phyloP scores from a whole-genome alignment of 768 basidiomycete species.

The Kwoniella mangroviensis region DNA sequence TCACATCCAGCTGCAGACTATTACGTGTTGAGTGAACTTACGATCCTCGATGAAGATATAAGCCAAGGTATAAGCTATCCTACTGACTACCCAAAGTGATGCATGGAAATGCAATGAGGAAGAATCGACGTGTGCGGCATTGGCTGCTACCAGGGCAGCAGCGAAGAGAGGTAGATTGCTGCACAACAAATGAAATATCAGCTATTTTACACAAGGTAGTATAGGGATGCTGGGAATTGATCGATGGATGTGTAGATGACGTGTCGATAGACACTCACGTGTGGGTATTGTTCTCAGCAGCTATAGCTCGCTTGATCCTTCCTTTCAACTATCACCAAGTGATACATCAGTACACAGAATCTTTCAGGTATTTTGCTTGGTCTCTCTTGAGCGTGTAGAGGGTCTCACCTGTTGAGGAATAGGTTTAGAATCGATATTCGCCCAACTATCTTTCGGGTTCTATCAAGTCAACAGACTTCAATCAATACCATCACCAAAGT shows the following conservation, averaged over 20 bases:
- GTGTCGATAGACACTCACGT: too few relatives aligned
- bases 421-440: slow-evolving; percentile 22
- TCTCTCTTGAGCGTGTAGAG: too few relatives aligned
- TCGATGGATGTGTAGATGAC: too few relatives aligned
- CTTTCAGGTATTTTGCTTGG: too few relatives aligned
- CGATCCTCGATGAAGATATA: slow-evolving; percentile 41
- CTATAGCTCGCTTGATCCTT: slow-evolving; percentile 30
- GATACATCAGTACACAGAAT: background rate
- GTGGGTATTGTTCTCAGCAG: slow-evolving; percentile 38
- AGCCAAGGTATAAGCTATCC: slow-evolving; percentile 36
- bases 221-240: too few relatives aligned
- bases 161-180: slow-evolving; percentile 42
- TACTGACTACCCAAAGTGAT: slow-evolving; percentile 21
- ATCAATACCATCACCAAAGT: background rate
- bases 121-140: slow-evolving; percentile 35
- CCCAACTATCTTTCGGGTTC: slow-evolving; percentile 37
- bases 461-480: background rate
- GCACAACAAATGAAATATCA: background rate
- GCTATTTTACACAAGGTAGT: too few relatives aligned
- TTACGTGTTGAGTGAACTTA: slow-evolving; percentile 15
- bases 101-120: slow-evolving; percentile 30
- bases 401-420: slow-evolving; percentile 16
- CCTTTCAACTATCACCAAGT: slow-evolving; percentile 20
- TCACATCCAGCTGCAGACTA: background rate
- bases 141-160: slow-evolving; percentile 36